Percentiles rank a stretch among this genome's conserved stretches.
Conservation (phyloP, 2,329 filamentous ascomycete species). For the Pestalotiopsis sp. region DNA sequence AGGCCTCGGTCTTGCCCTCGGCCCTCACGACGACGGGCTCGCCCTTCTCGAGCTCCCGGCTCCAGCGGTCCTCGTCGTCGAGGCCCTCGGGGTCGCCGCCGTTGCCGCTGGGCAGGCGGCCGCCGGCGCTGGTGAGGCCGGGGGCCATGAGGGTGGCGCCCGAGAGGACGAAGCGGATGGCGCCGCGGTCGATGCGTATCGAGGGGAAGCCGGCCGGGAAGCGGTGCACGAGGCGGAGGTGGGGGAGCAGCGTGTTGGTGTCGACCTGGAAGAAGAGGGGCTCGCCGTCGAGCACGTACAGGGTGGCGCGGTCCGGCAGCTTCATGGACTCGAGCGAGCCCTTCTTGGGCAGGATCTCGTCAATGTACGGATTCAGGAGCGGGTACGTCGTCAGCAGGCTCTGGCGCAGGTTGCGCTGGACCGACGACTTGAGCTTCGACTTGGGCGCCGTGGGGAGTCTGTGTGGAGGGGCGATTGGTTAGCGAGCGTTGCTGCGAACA, state of each 20-base stretch:
- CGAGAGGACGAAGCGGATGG: slow-evolving; percentile 92
- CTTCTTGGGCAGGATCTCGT: slow-evolving; percentile 95
- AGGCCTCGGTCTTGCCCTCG: slow-evolving; percentile 91
- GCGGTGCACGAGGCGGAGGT: slow-evolving; percentile 85
- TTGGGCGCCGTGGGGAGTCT: slow-evolving; percentile 79
- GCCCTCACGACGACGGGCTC: slow-evolving; percentile 87
- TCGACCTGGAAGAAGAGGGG: slow-evolving; percentile 93
- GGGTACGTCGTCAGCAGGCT: slow-evolving; percentile 86
- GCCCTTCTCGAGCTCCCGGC: slow-evolving; percentile 73
- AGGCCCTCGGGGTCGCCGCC: slow-evolving; percentile 45
- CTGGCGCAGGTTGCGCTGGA: slow-evolving; percentile 82
- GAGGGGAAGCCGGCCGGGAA: slow-evolving; percentile 84
- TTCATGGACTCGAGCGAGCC: slow-evolving; percentile 88
- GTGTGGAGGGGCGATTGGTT: slow-evolving; percentile 23
- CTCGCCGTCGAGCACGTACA: slow-evolving; percentile 78
- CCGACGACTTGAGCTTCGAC: slow-evolving; percentile 96
- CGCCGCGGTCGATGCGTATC: slow-evolving; percentile 90
- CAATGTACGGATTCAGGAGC: slow-evolving; percentile 82
- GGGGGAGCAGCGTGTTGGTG: slow-evolving; percentile 76
- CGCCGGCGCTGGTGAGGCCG: slow-evolving; percentile 82
- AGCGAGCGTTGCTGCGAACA: slow-evolving; percentile 14
- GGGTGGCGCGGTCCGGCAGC: slow-evolving; percentile 84
- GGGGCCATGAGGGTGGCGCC: slow-evolving; percentile 97
- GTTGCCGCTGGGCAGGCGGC: slow-evolving; percentile 67
- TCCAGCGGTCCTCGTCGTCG: slow-evolving; percentile 58